A percentile compares a stretch with the other conserved stretches of the same genome.
Conservation (phyloP, 2,329 filamentous ascomycete genomes). For the Phialophora tarda region DNA sequence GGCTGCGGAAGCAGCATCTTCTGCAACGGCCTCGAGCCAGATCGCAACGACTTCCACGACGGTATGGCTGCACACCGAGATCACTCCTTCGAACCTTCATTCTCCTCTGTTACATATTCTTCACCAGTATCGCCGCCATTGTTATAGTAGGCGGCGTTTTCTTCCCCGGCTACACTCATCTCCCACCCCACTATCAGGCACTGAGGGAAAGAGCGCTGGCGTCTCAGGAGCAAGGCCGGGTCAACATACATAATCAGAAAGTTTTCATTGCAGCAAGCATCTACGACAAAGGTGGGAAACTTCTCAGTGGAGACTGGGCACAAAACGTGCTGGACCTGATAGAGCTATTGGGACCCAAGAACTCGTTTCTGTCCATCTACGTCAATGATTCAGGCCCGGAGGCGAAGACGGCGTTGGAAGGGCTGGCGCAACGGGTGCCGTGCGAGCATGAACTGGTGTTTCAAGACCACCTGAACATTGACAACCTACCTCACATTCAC, state of each 20-base stretch:
- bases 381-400: slow-evolving; percentile 70
- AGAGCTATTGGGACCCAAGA: slow-evolving; percentile 68
- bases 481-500: slow-evolving; percentile 63
- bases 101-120: slow-evolving; percentile 31
- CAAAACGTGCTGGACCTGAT: slow-evolving; percentile 65
- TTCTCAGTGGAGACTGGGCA: slow-evolving; percentile 70
- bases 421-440: slow-evolving; percentile 58
- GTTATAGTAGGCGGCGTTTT: slow-evolving; percentile 55
- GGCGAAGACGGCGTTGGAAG: slow-evolving; percentile 60
- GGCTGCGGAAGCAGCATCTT: slow-evolving; percentile 31
- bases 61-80: slow-evolving; percentile 24
- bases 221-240: slow-evolving; percentile 49
- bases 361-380: slow-evolving; percentile 75
- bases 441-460: slow-evolving; percentile 62
- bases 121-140: slow-evolving; percentile 42
- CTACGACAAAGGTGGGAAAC: slow-evolving; percentile 65
- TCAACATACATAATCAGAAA: slow-evolving; percentile 64
- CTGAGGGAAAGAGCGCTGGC: slow-evolving; percentile 44
- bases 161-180: slow-evolving; percentile 62
- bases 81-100: slow-evolving; percentile 34
- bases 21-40: slow-evolving; percentile 18
- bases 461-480: slow-evolving; percentile 64
- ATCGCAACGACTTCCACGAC: slow-evolving; percentile 21
- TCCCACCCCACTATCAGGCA: slow-evolving; percentile 58
- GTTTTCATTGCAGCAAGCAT: slow-evolving; percentile 76